Conservation (phyloP, 768 basidiomycete species). For the Suillus subaureus region DNA sequence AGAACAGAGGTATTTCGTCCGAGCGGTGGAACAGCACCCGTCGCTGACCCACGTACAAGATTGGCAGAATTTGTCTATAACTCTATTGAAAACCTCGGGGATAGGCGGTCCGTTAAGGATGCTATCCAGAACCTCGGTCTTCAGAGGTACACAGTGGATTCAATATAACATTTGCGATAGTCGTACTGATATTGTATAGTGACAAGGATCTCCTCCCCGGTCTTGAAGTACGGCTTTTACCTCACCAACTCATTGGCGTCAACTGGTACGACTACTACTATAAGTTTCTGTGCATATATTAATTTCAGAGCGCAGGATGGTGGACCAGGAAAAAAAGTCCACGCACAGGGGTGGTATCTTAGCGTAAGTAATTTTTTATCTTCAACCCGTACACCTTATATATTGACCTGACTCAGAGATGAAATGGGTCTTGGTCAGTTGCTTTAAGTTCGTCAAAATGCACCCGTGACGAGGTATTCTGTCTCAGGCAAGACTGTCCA, state of each 20-base stretch:
- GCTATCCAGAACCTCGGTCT: slow-evolving; percentile 57
- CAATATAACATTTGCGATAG: background rate
- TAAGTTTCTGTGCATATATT: background rate
- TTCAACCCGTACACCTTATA: slow-evolving; percentile 10
- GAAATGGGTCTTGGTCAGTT: slow-evolving; percentile 65
- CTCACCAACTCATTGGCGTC: slow-evolving; percentile 79
- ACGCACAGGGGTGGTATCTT: slow-evolving; percentile 63
- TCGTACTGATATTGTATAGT: slow-evolving; percentile 30
- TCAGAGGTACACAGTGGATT: slow-evolving; percentile 39
- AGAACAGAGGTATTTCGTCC: slow-evolving; percentile 40
- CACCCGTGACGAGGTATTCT: slow-evolving; percentile 2
- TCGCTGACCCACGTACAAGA: slow-evolving; percentile 31
- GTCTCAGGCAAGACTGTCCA: slow-evolving; percentile 68
- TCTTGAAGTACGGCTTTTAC: slow-evolving; percentile 67
- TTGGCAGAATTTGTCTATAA: slow-evolving; percentile 64
- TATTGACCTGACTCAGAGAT: slow-evolving; percentile 41
- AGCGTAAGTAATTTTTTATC: slow-evolving; percentile 40
- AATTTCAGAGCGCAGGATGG: slow-evolving; percentile 51
- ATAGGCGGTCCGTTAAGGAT: slow-evolving; percentile 52
- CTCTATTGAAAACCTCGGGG: slow-evolving; percentile 58
- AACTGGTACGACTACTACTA: slow-evolving; percentile 50
- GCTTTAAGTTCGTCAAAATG: background rate
- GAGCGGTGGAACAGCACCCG: slow-evolving; percentile 1
- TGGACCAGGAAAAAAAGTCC: slow-evolving; percentile 55
- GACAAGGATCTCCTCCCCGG: slow-evolving; percentile 64